Evolutionary conservation across 345 rosid species (phyloP), one percentile per base, ranked within the genome.

Genomic region (Lumnitzera racemosa): DNA sequence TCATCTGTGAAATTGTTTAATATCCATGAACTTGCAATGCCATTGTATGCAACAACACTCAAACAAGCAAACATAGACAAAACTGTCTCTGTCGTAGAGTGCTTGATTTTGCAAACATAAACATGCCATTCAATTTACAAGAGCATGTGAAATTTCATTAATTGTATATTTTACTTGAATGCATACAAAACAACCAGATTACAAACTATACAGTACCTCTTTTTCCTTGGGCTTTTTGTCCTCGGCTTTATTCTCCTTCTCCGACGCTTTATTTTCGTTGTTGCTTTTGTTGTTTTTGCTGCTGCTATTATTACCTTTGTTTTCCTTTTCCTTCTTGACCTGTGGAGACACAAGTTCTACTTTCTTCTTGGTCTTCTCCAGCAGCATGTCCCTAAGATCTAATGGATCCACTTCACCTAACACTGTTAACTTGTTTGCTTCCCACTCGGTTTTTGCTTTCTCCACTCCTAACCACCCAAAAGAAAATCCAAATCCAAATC

Each of bases 311-410:
- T 16, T 4, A 49, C 36, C 58, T 55, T 55, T 55, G 17, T 25
- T 13, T 5, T 63, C 55, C 47, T 74, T 75, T 31, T 75, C 89
- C 61, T 89, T 90, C 77, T 82, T 88, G 47, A 82, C 78, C 50
- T 78, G 91, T 10, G 97, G 97, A 63, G 92, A 90, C 55, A 94
- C 24, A 17, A 92, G 76, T 47, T 87, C 92, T 8, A 88, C 74
- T 53, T 76, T 80, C 83, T 88, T 94, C 70, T 70, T 81, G 16
- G 77, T 76, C 68, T 74, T 81, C 46, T 53, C 64, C 61, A 70
- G 75, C 55, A 91, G 63, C 47, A 57, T 70, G 53, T 85, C 86
- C 27, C 70, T 68, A 54, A 79, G 62, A 69, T 76, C 65, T 15
- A 66, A 46, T 23, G 96, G 96, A 53, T 89, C 90, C 63, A 83